Evolutionary conservation across 2,329 filamentous ascomycete species (phyloP).

Genomic region (Bipolaris cookei): DNA sequence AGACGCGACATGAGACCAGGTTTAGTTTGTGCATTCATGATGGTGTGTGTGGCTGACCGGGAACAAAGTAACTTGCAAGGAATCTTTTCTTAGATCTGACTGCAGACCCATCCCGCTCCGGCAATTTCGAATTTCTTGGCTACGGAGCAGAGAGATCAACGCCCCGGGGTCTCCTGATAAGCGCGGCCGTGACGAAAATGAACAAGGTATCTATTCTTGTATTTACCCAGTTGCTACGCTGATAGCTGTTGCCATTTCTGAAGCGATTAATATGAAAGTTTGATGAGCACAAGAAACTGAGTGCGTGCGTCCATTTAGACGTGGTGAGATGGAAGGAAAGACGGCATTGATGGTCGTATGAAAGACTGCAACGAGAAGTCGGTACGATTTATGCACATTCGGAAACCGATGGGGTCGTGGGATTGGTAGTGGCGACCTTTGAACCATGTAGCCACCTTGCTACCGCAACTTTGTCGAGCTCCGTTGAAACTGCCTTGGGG

Average conservation of each 20-base stretch:
- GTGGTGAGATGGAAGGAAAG: background rate
- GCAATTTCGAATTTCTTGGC: background rate
- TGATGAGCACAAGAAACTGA: background rate
- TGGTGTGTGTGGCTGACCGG: background rate
- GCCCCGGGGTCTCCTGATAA: background rate
- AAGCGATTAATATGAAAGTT: background rate
- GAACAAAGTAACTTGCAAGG: background rate
- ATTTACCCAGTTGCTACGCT: background rate
- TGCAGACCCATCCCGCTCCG: background rate
- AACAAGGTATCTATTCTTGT: conserved; percentile 6
- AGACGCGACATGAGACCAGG: background rate
- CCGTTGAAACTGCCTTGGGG: no score
- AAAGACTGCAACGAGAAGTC: background rate
- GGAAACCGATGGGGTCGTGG: background rate
- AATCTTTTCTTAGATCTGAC: conserved; percentile 15
- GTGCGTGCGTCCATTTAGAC: background rate
- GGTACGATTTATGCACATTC: background rate
- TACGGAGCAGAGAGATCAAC: conserved; percentile 1
- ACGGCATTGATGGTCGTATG: background rate
- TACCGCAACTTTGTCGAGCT: no score
- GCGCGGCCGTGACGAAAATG: background rate
- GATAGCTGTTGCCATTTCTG: background rate
- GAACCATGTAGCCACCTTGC: no score
- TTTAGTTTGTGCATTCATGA: background rate
- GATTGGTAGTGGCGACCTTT: no score